These are phyloP conservation scores for Alnus glutinosa DNA, from an alignment of 306 rosid genomes.

Conservation along the genomic window DNA sequence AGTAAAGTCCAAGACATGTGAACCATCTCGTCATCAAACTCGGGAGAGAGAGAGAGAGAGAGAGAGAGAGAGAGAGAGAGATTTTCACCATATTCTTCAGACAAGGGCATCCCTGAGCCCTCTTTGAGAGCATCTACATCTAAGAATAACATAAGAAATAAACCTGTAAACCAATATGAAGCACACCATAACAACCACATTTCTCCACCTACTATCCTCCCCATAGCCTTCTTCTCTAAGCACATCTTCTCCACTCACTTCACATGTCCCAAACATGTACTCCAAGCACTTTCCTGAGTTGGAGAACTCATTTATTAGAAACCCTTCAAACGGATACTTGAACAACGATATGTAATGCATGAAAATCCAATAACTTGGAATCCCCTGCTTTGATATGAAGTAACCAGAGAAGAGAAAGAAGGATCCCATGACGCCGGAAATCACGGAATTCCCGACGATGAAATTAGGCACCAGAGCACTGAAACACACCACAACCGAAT, in stretches of 20 bases:
- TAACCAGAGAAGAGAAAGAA: conserved; percentile 94
- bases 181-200: conserved; percentile 71
- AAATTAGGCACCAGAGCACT: conserved; percentile 92
- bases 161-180: conserved; percentile 90
- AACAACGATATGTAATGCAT: conserved; percentile 89
- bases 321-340: conserved; percentile 96
- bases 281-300: conserved; percentile 80
- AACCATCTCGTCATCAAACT: conserved; percentile 22
- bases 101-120: conserved; percentile 41
- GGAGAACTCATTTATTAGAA: conserved; percentile 85
- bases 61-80: conserved; percentile 27
- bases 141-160: conserved; percentile 80
- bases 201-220: conserved; percentile 76
- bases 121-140: conserved; percentile 71
- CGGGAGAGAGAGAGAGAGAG: neutral
- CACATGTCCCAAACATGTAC: conserved; percentile 67
- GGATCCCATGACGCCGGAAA: conserved; percentile 87
- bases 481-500: conserved; percentile 93
- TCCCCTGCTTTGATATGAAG: conserved; percentile 76
- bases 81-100: conserved; percentile 28
- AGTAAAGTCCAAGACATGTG: conserved; percentile 56
- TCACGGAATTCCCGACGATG: conserved; percentile 88
- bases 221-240: conserved; percentile 82
- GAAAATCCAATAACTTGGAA: conserved; percentile 83
- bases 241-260: conserved; percentile 64